phyloP scores from a whole-genome alignment of 768 basidiomycete species.

The Calocybe cyanea region DNA sequence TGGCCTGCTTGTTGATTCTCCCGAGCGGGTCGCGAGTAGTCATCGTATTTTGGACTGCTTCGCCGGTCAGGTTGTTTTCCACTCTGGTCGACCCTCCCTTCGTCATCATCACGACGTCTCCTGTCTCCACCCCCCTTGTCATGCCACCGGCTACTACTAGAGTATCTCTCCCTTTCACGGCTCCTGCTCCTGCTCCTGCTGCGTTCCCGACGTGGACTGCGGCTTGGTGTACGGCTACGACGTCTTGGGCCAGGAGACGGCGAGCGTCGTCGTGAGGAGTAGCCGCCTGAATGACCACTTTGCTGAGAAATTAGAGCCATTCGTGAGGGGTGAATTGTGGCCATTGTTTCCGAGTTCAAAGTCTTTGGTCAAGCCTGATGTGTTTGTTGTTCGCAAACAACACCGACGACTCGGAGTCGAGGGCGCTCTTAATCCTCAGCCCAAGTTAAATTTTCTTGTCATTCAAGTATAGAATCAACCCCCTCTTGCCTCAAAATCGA shows the following conservation, averaged over 20 bases:
- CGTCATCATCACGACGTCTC: slow-evolving; percentile 19
- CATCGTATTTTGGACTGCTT: slow-evolving; percentile 58
- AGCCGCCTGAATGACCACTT: slow-evolving; percentile 7
- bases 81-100: slow-evolving; percentile 6
- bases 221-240: slow-evolving; percentile 27
- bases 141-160: slow-evolving; percentile 13
- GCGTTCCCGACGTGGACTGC: slow-evolving; percentile 29
- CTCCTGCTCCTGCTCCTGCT: slow-evolving; percentile 17
- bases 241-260: slow-evolving; percentile 43
- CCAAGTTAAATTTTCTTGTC: no score
- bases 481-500: no score
- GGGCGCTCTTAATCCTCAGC: no score
- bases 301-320: slow-evolving; percentile 13
- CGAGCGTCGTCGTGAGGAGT: slow-evolving; percentile 16
- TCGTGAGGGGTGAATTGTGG: slow-evolving; percentile 16
- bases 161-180: slow-evolving; percentile 19
- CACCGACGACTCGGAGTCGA: no score
- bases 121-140: slow-evolving; percentile 18
- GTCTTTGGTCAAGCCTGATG: no score
- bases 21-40: slow-evolving; percentile 46
- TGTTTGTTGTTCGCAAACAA: no score
- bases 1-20: slow-evolving; percentile 31
- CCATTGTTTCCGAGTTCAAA: slow-evolving; percentile 1
- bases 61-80: slow-evolving; percentile 23
- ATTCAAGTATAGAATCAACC: no score